These are phyloP conservation scores for Nakazawaea ambrosiae DNA, from an alignment of 805 yeast genomes.

Conservation along the genomic window DNA sequence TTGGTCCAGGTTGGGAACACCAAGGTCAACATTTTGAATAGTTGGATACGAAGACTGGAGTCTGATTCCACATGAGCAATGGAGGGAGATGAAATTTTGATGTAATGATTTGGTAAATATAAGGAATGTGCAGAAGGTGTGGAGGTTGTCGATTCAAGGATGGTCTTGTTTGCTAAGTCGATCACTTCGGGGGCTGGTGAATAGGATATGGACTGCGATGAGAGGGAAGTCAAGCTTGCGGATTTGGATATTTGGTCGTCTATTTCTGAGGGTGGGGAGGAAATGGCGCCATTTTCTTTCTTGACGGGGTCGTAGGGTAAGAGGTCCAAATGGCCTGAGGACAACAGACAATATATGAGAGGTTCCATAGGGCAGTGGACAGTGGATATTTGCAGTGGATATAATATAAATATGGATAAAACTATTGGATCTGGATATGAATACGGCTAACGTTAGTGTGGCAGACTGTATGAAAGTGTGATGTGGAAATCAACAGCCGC, in stretches of 20 bases:
- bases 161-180: slow-evolving; percentile 5
- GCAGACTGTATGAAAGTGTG: too few species aligned
- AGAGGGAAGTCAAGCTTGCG: background rate
- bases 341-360: slow-evolving; percentile 20
- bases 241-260: background rate
- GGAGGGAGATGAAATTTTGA: slow-evolving; percentile 29
- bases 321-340: slow-evolving; percentile 21
- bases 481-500: too few species aligned
- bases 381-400: too few species aligned
- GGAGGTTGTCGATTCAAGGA: slow-evolving; percentile 23
- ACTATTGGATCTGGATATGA: too few species aligned
- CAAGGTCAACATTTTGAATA: slow-evolving; percentile 29
- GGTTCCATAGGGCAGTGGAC: slow-evolving; percentile 1
- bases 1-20: slow-evolving; percentile 35
- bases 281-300: background rate
- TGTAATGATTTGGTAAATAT: slow-evolving; percentile 37
- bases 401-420: too few species aligned
- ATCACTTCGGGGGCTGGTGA: slow-evolving; percentile 8
- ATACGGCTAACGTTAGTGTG: too few species aligned
- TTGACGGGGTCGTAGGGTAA: slow-evolving; percentile 15
- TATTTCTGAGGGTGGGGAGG: background rate
- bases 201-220: background rate
- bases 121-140: slow-evolving; percentile 47
- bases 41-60: slow-evolving; percentile 13
- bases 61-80: slow-evolving; percentile 20